Base-by-base conservation (phyloP, 805 yeast genomes). In the Metschnikowia sp. region DNA sequence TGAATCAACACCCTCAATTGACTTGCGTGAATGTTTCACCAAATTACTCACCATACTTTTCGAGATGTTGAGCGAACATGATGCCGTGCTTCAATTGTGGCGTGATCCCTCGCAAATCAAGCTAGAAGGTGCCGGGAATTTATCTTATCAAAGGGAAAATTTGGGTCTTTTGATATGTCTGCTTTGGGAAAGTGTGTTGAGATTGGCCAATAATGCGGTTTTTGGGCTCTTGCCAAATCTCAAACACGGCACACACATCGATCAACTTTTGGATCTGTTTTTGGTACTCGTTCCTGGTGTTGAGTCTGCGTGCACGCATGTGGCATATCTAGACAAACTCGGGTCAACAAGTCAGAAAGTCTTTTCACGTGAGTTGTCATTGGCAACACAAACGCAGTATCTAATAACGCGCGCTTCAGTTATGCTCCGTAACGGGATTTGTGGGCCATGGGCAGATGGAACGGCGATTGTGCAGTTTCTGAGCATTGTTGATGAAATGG, bases 161-260 rank as follows among this genome's bases (percentile, higher is more conserved):
- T 39, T 70, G 8, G 58, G 65, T 36, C 37, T 66, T 6, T 69
- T 68, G 40, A 48, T 67, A 12, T 62, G 72, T 42, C 57, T 53
- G 33, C 31, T 70, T 7, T 72, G 76, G 76, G 50, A 53, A 36
- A 72, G 68, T 31, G 32, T 66, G n/a, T 48, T 72, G n/a, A 45
- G 75, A 13, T 41, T 68, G 13, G 42, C 59, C 7, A 70, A 70
- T 54, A 49, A 60, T 36, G 59, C 59, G 7, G 44, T 60, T 0
- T 60, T 68, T 46, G 53, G 58, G 18, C 45, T 63, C n/a, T 54
- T 59, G 1, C 62, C 69, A 5, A 40, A 62, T 19, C 50, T 60
- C n/a, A 58, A 56, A 10, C 57, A 60, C 37, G 46, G 61, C 11
- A 59, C 57, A 28, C 49, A 45, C 2, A 36, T 63, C 30, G 63